Conservation (phyloP, 768 basidiomycete genomes). For the Daedaleopsis sinensis region DNA sequence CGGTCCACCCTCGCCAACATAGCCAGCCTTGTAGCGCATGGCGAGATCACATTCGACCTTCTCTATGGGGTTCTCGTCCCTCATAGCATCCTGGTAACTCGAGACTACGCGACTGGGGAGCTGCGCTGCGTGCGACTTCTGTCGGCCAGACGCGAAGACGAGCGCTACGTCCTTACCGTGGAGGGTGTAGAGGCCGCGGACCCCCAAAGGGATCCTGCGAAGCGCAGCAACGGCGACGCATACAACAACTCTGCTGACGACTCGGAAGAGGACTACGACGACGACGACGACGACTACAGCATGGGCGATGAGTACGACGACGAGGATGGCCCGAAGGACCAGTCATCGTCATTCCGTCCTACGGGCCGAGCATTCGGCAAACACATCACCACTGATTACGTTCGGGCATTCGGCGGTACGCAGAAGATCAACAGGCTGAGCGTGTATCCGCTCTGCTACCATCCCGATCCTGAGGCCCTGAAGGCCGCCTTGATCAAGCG, state of each 20-base stretch:
- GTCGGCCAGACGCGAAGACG: constrained; percentile 33
- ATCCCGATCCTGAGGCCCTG: constrained; percentile 44
- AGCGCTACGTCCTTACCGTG: constrained; percentile 4
- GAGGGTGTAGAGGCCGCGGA: constrained; percentile 9
- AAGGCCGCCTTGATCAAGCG: constrained; percentile 42
- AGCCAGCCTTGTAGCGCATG: constrained; percentile 50
- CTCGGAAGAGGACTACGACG: neutral
- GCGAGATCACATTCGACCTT: constrained; percentile 58
- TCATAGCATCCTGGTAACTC: constrained; percentile 50
- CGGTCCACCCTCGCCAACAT: constrained; percentile 49
- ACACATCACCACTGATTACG: neutral
- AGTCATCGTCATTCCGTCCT: neutral
- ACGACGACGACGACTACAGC: constrained; percentile 15
- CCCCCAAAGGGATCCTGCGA: constrained; percentile 12
- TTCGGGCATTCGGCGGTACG: constrained; percentile 47
- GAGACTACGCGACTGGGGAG: constrained; percentile 57
- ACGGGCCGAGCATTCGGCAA: neutral
- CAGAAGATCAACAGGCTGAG: constrained; percentile 52
- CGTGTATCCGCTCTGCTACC: constrained; percentile 56
- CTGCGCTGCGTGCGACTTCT: constrained; percentile 53
- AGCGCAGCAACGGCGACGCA: constrained; percentile 12
- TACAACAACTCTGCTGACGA: neutral
- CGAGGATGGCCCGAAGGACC: constrained; percentile 27
- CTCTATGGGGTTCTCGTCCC: constrained; percentile 60
- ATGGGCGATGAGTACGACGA: constrained; percentile 50